phyloP scores from a whole-genome alignment of 306 rosid genomes.

The Prunus davidiana region DNA sequence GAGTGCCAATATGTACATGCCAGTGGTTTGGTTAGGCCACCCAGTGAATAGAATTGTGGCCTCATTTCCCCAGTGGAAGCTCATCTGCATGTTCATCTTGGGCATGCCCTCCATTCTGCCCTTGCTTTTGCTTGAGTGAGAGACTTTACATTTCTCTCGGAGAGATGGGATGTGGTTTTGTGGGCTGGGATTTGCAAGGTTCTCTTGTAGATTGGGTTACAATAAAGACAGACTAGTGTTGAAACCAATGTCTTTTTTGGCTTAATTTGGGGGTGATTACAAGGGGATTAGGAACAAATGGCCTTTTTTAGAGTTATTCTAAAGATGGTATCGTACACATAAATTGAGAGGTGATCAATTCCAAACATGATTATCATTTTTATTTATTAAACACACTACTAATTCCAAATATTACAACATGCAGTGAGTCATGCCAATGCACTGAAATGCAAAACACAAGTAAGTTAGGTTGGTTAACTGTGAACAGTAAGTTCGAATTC shows the following conservation, averaged over 20 bases:
- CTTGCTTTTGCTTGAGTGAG: background rate
- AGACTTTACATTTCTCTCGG: background rate
- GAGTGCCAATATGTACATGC: conserved; percentile 57
- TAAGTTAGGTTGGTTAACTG: too few relatives aligned
- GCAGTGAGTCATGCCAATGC: too few relatives aligned
- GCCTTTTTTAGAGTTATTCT: background rate
- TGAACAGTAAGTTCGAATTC: too few relatives aligned
- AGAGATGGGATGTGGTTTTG: too few relatives aligned
- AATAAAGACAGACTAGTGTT: background rate
- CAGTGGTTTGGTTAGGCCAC: conserved; percentile 56
- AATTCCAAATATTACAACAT: too few relatives aligned
- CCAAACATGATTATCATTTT: too few relatives aligned
- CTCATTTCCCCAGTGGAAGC: conserved; percentile 69
- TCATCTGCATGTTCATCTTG: conserved; percentile 42
- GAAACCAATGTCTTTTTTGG: background rate
- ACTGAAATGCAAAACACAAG: too few relatives aligned
- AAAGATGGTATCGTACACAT: background rate
- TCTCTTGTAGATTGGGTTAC: background rate
- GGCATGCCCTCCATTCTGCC: background rate
- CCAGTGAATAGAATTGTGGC: conserved; percentile 49
- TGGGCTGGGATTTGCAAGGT: background rate
- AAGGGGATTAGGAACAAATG: background rate
- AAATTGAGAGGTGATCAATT: too few relatives aligned
- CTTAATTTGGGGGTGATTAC: background rate
- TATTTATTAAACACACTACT: too few relatives aligned